Base-by-base conservation (phyloP, 2,329 filamentous ascomycete genomes). In the Cercospora sojina region DNA sequence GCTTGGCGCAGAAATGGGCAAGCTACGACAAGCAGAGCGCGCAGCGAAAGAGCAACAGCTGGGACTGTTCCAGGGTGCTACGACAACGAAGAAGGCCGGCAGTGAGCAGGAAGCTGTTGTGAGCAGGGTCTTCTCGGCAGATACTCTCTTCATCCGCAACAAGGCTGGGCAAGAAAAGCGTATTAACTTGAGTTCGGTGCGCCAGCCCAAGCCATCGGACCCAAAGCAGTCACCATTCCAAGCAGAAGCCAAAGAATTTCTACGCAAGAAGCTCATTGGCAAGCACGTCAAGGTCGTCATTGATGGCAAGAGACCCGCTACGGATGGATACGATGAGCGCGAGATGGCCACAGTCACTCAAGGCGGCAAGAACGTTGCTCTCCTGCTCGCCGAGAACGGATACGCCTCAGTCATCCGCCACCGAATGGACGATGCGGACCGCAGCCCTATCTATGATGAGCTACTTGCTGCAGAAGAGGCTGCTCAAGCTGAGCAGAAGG, bases 341-440 rank as follows among this genome's bases (percentile, higher is more conserved):
- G 95, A 99, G 71, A 95, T 99, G 75, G 94, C 92, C 49, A 97
- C 94, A 1, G 86, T 99, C 53, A 89, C 88, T 1, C 85, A 90
- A 61, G 91, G 91, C 77, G 90, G 90, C 80, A 95, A 93, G 81
- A 98, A 98, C 77, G 84, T 98, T 69, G 93, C 90, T 67, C 81
- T 98, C 43, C 78, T 87, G 61, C 83, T 98, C 43, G 92, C 98
- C n/a, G 92, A 97, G 80, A 91, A 91, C 71, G 95, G 95, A 31
- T 97, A 93, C 83, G 91, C 90, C 25, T 94, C 93, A 0, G 95
- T 99, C 8, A 96, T 99, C 75, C 90, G 95, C 68, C 95, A 99
- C 81, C 88, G 93, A 70, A 91, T 94, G 80, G 94, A 98, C 75
- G 95, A 99, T 76, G 92, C 92, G 3, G 95, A 99, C 79, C 87